These are phyloP conservation scores for Aethionema arabicum DNA, from an alignment of 345 rosid genomes.

Conservation along the genomic window DNA sequence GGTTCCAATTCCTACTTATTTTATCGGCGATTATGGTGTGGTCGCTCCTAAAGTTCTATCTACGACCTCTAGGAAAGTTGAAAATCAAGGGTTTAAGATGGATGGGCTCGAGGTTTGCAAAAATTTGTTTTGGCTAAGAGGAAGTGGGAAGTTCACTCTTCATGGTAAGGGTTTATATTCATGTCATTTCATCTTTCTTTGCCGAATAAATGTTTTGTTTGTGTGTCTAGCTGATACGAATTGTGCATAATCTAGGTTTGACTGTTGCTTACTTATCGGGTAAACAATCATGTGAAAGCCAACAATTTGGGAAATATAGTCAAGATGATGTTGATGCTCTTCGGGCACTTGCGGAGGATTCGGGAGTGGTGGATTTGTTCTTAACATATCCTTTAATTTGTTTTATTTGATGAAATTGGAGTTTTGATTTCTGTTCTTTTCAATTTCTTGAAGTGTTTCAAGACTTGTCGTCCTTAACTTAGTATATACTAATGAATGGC, in stretches of 20 bases:
- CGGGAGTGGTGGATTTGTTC: slow-evolving; percentile 76
- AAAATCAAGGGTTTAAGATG: slow-evolving; percentile 79
- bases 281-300: slow-evolving; percentile 52
- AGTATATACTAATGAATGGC: slow-evolving; percentile 85
- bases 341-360: slow-evolving; percentile 91
- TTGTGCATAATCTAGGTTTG: slow-evolving; percentile 54
- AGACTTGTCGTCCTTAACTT: slow-evolving; percentile 48
- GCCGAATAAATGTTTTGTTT: background rate
- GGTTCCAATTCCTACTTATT: slow-evolving; percentile 79
- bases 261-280: slow-evolving; percentile 84
- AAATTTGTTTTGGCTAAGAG: slow-evolving; percentile 79
- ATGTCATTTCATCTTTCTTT: background rate
- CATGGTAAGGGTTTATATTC: slow-evolving; percentile 43
- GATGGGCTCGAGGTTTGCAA: slow-evolving; percentile 63
- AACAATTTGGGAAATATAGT: slow-evolving; percentile 68
- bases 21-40: slow-evolving; percentile 82
- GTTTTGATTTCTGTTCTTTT: background rate
- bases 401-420: background rate
- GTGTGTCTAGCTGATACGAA: slow-evolving; percentile 28
- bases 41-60: slow-evolving; percentile 59
- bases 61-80: slow-evolving; percentile 48
- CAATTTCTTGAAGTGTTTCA: background rate
- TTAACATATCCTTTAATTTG: slow-evolving; percentile 73
- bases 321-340: slow-evolving; percentile 85
- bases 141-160: slow-evolving; percentile 86